These are phyloP conservation scores for Gaertneriomyces semiglobifer DNA, from an alignment of 192 early-diverging fungal species.

Conservation along the genomic window DNA sequence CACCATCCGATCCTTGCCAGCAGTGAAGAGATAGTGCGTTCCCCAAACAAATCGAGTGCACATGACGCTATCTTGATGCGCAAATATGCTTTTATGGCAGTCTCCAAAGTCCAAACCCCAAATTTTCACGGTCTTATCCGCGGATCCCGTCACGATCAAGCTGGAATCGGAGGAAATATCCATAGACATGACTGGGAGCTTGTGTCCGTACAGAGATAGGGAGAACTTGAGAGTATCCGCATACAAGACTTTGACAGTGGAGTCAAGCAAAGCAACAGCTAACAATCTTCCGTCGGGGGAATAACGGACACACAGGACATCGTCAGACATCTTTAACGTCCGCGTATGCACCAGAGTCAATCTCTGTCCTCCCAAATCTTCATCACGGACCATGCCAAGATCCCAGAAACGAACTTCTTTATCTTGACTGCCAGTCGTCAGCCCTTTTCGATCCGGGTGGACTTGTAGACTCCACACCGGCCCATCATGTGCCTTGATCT, in stretches of 20 bases:
- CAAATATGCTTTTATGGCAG: slow-evolving; percentile 90
- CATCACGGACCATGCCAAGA: slow-evolving; percentile 70
- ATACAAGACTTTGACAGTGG: slow-evolving; percentile 96
- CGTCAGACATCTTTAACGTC: slow-evolving; percentile 92
- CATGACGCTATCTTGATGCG: slow-evolving; percentile 92
- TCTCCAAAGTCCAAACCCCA: slow-evolving; percentile 99
- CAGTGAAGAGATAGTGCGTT: slow-evolving; percentile 94
- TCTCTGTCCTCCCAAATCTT: slow-evolving; percentile 45
- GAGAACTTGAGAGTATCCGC: slow-evolving; percentile 95
- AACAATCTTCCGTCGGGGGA: slow-evolving; percentile 83
- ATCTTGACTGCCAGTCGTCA: slow-evolving; percentile 89
- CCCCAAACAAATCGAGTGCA: slow-evolving; percentile 84
- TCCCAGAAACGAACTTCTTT: slow-evolving; percentile 98
- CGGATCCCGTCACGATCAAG: slow-evolving; percentile 88
- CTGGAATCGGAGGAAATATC: slow-evolving; percentile 95
- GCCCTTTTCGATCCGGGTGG: slow-evolving; percentile 78
- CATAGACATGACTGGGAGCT: slow-evolving; percentile 95
- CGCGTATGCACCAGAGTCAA: slow-evolving; percentile 81
- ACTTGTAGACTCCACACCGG: slow-evolving; percentile 84
- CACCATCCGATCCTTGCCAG: slow-evolving; percentile 81
- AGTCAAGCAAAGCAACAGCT: slow-evolving; percentile 87
- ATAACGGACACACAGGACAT: slow-evolving; percentile 80
- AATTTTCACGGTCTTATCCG: slow-evolving; percentile 96
- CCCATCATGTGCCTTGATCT: slow-evolving; percentile 87
- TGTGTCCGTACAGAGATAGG: slow-evolving; percentile 96